Percentiles rank a stretch among this genome's conserved stretches.
Conservation (phyloP, 1,284 basidiomycete genomes). For the Xerocomus amazonicus region DNA sequence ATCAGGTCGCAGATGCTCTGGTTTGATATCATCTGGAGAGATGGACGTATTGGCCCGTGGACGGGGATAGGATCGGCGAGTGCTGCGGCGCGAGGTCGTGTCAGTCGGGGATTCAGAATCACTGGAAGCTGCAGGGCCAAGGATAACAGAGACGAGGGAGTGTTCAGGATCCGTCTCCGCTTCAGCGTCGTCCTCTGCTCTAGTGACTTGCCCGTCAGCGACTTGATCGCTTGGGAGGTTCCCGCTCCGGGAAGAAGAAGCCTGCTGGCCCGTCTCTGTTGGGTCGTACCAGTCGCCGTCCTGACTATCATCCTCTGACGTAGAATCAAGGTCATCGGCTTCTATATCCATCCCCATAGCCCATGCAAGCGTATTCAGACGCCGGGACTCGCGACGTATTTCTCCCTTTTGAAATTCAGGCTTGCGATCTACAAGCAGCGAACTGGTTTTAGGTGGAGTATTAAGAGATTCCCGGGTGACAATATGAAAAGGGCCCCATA, state of each 20-base stretch:
- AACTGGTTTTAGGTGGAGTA: neutral
- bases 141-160: slow-evolving; percentile 13
- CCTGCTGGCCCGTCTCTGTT: neutral
- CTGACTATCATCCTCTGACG: slow-evolving; percentile 15
- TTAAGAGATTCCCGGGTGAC: slow-evolving; percentile 12
- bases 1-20: slow-evolving; percentile 39
- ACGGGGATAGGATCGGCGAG: slow-evolving; percentile 14
- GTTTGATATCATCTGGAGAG: slow-evolving; percentile 17
- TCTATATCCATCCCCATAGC: slow-evolving; percentile 13
- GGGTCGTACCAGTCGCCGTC: slow-evolving; percentile 23
- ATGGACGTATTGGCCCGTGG: neutral
- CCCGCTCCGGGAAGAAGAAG: neutral
- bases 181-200: slow-evolving; percentile 9
- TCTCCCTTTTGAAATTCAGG: neutral
- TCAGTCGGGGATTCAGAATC: neutral
- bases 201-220: neutral
- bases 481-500: slow-evolving; percentile 47
- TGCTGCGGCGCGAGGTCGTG: slow-evolving; percentile 7
- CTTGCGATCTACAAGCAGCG: neutral
- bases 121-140: neutral
- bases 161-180: slow-evolving; percentile 9
- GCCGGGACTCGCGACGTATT: neutral
- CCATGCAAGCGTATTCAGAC: slow-evolving; percentile 19
- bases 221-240: neutral
- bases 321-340: slow-evolving; percentile 6